These are phyloP conservation scores for Paramecium bursaria DNA, from an alignment of 73 alveolate species.

Conservation along the genomic window DNA sequence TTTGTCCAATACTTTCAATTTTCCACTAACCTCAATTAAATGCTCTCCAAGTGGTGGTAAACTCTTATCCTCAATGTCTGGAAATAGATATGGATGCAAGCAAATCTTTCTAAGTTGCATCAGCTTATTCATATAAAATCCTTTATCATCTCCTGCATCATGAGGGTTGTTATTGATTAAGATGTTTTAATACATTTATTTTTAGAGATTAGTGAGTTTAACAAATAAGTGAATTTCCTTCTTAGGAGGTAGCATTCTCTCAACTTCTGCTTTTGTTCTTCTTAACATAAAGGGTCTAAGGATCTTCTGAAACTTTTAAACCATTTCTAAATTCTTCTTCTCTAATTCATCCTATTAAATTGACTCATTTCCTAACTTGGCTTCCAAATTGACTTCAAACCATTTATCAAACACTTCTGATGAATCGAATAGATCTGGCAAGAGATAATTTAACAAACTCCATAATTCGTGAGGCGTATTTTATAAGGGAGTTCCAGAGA, in stretches of 20 bases:
- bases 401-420: slow-evolving; percentile 90
- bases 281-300: slow-evolving; percentile 95
- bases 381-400: slow-evolving; percentile 80
- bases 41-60: slow-evolving; percentile 88
- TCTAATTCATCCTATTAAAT: too few species aligned
- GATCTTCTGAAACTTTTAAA: slow-evolving; percentile 92
- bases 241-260: slow-evolving; percentile 94
- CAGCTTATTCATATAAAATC: slow-evolving; percentile 87
- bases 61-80: slow-evolving; percentile 88
- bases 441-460: slow-evolving; percentile 94
- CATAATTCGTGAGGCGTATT: slow-evolving; percentile 98
- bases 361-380: slow-evolving; percentile 61
- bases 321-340: slow-evolving; percentile 90
- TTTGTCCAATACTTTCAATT: slow-evolving; percentile 91
- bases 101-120: slow-evolving; percentile 96
- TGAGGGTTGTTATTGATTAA: slow-evolving; percentile 70
- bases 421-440: slow-evolving; percentile 96
- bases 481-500: slow-evolving; percentile 98
- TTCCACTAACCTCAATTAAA: slow-evolving; percentile 84
- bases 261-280: slow-evolving; percentile 98
- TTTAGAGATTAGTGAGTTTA: slow-evolving; percentile 88
- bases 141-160: slow-evolving; percentile 79
- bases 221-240: slow-evolving; percentile 92
- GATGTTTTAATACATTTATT: slow-evolving; percentile 82
- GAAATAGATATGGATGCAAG: slow-evolving; percentile 93